phyloP scores from a whole-genome alignment of 306 rosid genomes.

The Sophora flavescens region DNA sequence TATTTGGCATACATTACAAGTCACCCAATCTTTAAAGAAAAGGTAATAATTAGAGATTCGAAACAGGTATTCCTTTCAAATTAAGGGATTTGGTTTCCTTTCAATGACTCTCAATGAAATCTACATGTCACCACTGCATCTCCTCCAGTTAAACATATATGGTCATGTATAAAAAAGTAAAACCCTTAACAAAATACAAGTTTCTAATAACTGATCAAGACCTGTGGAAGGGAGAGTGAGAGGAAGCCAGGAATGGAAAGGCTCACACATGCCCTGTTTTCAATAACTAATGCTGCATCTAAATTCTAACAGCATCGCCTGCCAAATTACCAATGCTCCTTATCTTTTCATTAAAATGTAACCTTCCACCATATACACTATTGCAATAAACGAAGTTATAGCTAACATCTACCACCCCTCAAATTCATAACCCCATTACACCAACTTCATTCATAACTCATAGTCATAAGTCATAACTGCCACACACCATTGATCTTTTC shows the following conservation, averaged over 20 bases:
- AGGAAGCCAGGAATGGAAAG: not conserved
- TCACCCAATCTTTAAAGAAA: not conserved
- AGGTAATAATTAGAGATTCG: too few species aligned
- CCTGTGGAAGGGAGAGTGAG: not conserved
- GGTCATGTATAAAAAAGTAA: too few species aligned
- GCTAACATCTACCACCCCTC: conserved; percentile 47
- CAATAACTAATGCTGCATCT: conserved; percentile 36
- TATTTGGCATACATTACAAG: not conserved
- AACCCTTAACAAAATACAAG: not conserved
- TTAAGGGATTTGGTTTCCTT: not conserved
- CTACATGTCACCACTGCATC: not conserved
- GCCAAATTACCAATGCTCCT: not conserved
- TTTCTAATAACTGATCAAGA: not conserved
- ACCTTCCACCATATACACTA: not conserved
- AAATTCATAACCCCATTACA: conserved; percentile 2
- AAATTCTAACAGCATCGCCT: conserved; percentile 20
- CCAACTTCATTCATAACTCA: conserved; percentile 42
- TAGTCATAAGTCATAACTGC: conserved; percentile 20
- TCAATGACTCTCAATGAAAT: not conserved
- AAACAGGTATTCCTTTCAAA: not conserved
- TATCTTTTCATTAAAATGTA: not conserved
- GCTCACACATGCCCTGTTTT: not conserved
- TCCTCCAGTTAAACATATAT: too few species aligned
- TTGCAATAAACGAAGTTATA: conserved; percentile 37
- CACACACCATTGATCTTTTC: not conserved